Base-by-base conservation (phyloP, 2,329 filamentous ascomycete genomes). In the Penicillium sp. region DNA sequence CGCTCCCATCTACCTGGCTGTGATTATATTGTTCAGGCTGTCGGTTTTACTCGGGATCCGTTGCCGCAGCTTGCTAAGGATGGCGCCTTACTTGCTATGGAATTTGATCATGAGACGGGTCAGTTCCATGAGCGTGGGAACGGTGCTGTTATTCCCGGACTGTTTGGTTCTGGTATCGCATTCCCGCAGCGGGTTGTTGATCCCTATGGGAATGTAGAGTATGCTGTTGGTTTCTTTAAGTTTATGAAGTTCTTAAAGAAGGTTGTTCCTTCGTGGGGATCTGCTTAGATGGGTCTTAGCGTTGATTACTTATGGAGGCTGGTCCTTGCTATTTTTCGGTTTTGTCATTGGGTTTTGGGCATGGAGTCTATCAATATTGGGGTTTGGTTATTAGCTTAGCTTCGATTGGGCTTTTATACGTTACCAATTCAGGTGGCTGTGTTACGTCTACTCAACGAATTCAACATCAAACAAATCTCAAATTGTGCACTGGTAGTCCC, bases 111-210 rank as follows among this genome's bases (percentile, higher is more conserved):
- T 55, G 69, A 51, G 54, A 75, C 57, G 35, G 80, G 82, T 5
- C 71, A 69, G 1, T 85, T 86, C 64, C 71, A 77, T 35, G 80
- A 84, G 46, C 39, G 2, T 47, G 70, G 68, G 3, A 67, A 71
- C 8, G 74, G 75, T 3, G 60, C 72, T 29, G 71, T 70, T 26
- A 69, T 86, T 21, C 80, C 78, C 1, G 83, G 84, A 0, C 64
- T 87, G 19, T 85, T 81, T 65, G 86, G 83, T 3, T 85, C 84
- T 0, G 86, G 86, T 0, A 88, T 88, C 63, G 85, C 85, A 1
- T 88, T 83, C 63, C 86, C 86, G 0, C 83, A 87, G 66, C 75
- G 78, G 24, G 84, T 87, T 6, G 79, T 79, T 9, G 86, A 88
- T 73, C 85, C 84, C 1, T 73, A 80, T 41, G 84, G 85, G 0